phyloP scores from a whole-genome alignment of 345 rosid species.

The Odontarrhena argentea region DNA sequence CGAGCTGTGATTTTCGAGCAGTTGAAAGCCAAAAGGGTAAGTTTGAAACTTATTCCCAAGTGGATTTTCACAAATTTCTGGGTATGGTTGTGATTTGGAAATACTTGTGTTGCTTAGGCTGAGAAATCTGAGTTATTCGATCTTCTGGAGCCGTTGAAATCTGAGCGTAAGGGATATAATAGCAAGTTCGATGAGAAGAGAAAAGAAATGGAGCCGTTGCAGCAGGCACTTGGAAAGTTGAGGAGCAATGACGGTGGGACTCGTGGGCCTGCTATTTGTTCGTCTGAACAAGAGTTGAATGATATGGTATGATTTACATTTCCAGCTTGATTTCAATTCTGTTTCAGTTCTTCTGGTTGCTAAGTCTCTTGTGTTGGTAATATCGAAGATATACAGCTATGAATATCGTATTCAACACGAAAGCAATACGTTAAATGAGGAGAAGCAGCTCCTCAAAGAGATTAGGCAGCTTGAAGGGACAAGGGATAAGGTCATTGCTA shows the following conservation, averaged over 20 bases:
- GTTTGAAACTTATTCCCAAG: neutral
- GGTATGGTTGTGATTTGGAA: neutral
- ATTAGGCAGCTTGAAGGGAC: slow-evolving; percentile 82
- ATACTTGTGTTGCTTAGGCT: slow-evolving; percentile 25
- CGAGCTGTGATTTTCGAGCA: slow-evolving; percentile 49
- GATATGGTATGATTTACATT: slow-evolving; percentile 50
- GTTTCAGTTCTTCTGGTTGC: slow-evolving; percentile 14
- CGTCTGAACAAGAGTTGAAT: slow-evolving; percentile 85
- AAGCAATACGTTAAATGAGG: slow-evolving; percentile 77
- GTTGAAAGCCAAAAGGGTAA: slow-evolving; percentile 62
- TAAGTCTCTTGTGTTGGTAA: slow-evolving; percentile 18
- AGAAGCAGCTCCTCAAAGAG: slow-evolving; percentile 81
- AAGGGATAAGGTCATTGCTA: slow-evolving; percentile 74
- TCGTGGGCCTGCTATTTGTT: slow-evolving; percentile 51
- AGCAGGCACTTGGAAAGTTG: slow-evolving; percentile 78
- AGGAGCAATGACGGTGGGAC: slow-evolving; percentile 48
- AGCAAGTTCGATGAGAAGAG: slow-evolving; percentile 55
- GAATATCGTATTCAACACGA: slow-evolving; percentile 80
- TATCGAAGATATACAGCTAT: slow-evolving; percentile 63
- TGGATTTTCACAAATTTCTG: too few species aligned
- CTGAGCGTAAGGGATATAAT: slow-evolving; percentile 52
- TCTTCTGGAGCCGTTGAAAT: slow-evolving; percentile 41
- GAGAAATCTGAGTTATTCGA: slow-evolving; percentile 49
- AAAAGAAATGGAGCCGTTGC: slow-evolving; percentile 72
- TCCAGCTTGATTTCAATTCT: neutral